Evolutionary conservation across 169 alveolate genomes (phyloP).

Genomic region (Plasmodium coatneyi): DNA sequence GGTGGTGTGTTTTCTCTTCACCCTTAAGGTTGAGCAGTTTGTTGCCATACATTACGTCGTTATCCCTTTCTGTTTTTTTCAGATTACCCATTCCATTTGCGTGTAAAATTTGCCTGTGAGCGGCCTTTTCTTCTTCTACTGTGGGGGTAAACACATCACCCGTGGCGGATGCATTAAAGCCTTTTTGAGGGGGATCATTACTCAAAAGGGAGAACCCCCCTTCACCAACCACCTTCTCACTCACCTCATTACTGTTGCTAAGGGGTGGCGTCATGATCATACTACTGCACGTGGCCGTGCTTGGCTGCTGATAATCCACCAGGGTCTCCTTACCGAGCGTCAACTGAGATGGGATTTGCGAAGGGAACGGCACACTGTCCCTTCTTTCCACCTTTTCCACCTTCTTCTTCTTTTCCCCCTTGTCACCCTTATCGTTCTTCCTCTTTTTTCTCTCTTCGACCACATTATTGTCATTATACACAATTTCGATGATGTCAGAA

Average conservation of each 20-base stretch:
- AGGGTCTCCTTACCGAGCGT: not conserved
- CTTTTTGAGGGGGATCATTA: not conserved
- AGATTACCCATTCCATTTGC: not conserved
- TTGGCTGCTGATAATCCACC: not conserved
- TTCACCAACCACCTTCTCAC: not conserved
- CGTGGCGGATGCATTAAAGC: not conserved
- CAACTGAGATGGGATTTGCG: not conserved
- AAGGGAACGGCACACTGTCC: not conserved
- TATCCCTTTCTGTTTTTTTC: not conserved
- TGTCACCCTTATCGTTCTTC: not conserved
- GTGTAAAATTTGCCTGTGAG: not conserved
- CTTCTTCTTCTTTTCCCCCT: not conserved
- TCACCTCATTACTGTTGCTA: not conserved
- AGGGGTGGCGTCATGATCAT: not conserved
- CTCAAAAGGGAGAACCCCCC: not conserved
- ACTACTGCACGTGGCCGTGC: not conserved
- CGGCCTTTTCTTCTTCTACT: not conserved
- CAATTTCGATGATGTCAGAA: slow-evolving; percentile 64
- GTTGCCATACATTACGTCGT: not conserved
- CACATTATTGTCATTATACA: slow-evolving; percentile 18
- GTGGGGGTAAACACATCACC: not conserved
- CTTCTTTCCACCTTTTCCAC: not conserved
- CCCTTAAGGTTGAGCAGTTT: not conserved
- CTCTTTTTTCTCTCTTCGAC: slow-evolving; percentile 20
- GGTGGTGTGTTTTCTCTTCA: not conserved